These are phyloP conservation scores for Blastobotrys niveus DNA, from an alignment of 1,139 yeast genomes.

Conservation along the genomic window DNA sequence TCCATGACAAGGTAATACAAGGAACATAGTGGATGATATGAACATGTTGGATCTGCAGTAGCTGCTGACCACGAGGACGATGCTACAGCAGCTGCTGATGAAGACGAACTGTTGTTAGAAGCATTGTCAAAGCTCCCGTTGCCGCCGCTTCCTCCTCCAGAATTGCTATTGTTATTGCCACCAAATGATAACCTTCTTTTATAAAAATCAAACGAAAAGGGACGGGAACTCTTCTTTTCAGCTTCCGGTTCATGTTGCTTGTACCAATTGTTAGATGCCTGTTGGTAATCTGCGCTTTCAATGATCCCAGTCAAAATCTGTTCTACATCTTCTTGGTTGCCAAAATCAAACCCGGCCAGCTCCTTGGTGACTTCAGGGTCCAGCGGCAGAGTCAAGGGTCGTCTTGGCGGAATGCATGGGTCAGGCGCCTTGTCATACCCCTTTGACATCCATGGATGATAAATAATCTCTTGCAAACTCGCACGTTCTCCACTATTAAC, in stretches of 20 bases:
- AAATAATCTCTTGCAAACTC: constrained; percentile 65
- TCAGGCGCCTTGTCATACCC: constrained; percentile 76
- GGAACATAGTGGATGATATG: constrained; percentile 83
- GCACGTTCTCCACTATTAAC: constrained; percentile 85
- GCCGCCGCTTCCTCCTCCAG: constrained; percentile 2
- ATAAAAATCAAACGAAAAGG: constrained; percentile 12
- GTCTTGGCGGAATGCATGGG: constrained; percentile 67
- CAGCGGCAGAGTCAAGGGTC: constrained; percentile 69
- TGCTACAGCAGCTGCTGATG: neutral
- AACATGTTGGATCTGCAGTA: constrained; percentile 72
- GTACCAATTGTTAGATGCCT: constrained; percentile 63
- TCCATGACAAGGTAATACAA: constrained; percentile 84
- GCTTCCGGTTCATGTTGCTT: constrained; percentile 28
- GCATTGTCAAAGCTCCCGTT: constrained; percentile 6
- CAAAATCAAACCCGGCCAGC: constrained; percentile 77
- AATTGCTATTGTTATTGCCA: no score
- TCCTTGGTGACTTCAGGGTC: constrained; percentile 65
- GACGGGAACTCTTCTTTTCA: neutral
- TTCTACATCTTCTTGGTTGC: constrained; percentile 54
- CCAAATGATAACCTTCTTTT: constrained; percentile 13
- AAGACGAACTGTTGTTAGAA: neutral
- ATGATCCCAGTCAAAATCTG: constrained; percentile 55
- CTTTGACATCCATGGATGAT: constrained; percentile 92
- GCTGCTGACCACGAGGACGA: no score
- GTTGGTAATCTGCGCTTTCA: constrained; percentile 61